Base-by-base conservation (phyloP, 345 rosid genomes). In the Microthlaspi erraticum region DNA sequence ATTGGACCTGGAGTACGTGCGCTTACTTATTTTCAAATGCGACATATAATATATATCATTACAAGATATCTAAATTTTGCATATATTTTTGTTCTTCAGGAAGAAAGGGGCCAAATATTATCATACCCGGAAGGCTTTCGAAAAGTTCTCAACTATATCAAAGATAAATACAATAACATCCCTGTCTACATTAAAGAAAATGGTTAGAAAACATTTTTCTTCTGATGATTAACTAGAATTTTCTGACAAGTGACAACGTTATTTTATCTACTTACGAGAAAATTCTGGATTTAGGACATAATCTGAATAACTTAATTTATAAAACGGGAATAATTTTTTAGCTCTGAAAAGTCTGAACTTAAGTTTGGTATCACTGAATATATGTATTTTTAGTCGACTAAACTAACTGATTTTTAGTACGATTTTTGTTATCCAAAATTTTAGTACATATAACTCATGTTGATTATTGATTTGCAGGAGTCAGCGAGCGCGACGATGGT, bases 151-250 rank as follows among this genome's bases (percentile, higher is more conserved):
- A 77, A 71, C 52, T 77, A 77, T 41, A 71, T 77, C 42, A 77
- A 71, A 54, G 74, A 75, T 11, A 75, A 6, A 52, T 75, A 75
- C 78, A 68, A 75, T 60, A 75, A 75, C 59, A 54, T 68, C n/a
- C 68, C 72, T 0, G 74, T 75, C 61, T 75, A 75, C 69, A 75
- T 75, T 2, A 75, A 67, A 60, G 78, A 75, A 43, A 75, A 75
- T 42, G 78, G 78, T 75, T 34, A 60, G 74, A 43, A 55, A 42
- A 37, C 23, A 0, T 31, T 14, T 54, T 53, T 29, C 36, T 49
- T 32, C 10, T 9, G 3, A 1, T 36, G 3, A n/a, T 43, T 7
- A 17, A 13, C 10, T 45, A 23, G 32, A 41, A 41, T 13, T 23
- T 29, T 43, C 10, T 18, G 16, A 53, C 29, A 26, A 26, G 29